Percentiles rank a stretch among this genome's conserved stretches.
These are phyloP conservation scores for Chlorella sorokiniana DNA, from an alignment of 139 green algal species.

Conservation along the genomic window DNA sequence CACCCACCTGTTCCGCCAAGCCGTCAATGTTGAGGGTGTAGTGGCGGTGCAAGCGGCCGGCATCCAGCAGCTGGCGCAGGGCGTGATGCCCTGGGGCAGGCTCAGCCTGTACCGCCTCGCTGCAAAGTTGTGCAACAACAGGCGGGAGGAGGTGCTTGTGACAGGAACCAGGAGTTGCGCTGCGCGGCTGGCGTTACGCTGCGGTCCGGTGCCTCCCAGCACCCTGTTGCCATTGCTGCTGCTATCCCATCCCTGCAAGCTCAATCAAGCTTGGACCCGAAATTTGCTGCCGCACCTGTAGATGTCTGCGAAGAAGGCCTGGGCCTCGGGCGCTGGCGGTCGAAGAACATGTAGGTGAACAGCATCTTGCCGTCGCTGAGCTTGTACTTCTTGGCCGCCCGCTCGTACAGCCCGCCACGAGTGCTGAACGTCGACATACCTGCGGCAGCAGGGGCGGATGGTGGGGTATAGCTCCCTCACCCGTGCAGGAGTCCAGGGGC, in stretches of 20 bases:
- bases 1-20: constrained; percentile 55
- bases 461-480: no score
- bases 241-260: not conserved
- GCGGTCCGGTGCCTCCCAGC: not conserved
- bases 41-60: constrained; percentile 75
- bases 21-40: constrained; percentile 97
- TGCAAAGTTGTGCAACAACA: constrained; percentile 80
- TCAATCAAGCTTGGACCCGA: no score
- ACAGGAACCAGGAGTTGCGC: not conserved
- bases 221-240: not conserved
- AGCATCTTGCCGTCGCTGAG: constrained; percentile 85
- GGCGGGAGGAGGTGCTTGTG: constrained; percentile 27
- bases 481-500: no score
- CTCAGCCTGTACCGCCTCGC: constrained; percentile 62
- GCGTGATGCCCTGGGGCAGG: constrained; percentile 61
- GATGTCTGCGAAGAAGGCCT: constrained; percentile 87
- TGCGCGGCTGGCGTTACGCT: not conserved
- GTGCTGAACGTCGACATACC: constrained; percentile 93
- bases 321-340: constrained; percentile 50
- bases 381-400: constrained; percentile 73
- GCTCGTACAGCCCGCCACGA: constrained; percentile 85
- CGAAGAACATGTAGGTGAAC: constrained; percentile 88
- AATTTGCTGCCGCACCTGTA: constrained; percentile 58
- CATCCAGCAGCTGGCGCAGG: constrained; percentile 51
- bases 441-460: constrained; percentile 22